Conservation (phyloP, 306 rosid species). For the Gastrolobium bilobum region DNA sequence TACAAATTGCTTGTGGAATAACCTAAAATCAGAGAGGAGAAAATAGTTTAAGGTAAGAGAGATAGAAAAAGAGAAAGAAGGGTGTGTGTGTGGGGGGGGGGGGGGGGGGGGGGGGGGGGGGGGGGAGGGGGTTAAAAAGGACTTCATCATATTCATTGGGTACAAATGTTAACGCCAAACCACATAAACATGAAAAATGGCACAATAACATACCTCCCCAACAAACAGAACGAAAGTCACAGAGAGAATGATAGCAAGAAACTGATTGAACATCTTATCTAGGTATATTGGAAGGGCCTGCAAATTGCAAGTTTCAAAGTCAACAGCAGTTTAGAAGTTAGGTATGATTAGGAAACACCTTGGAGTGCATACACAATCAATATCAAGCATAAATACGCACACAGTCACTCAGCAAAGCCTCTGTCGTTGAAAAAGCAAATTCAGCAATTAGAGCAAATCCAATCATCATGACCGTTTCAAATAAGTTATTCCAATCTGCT, state of each 20-base stretch:
- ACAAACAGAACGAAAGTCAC: slow-evolving; percentile 90
- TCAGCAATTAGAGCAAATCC: slow-evolving; percentile 20
- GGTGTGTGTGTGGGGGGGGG: no score
- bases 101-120: no score
- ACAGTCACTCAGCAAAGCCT: slow-evolving; percentile 8
- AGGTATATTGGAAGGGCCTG: slow-evolving; percentile 97
- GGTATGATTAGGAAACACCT: slow-evolving; percentile 17
- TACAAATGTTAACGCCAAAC: no score
- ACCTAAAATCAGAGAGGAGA: slow-evolving; percentile 63
- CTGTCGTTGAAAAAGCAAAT: slow-evolving; percentile 2
- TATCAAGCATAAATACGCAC: not conserved
- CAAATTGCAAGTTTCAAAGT: slow-evolving; percentile 53
- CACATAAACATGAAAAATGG: not conserved
- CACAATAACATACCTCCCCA: slow-evolving; percentile 74
- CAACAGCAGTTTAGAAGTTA: slow-evolving; percentile 44
- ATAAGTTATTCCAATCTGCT: slow-evolving; percentile 12
- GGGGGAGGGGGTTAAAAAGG: no score
- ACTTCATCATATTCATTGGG: no score
- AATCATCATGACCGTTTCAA: slow-evolving; percentile 21
- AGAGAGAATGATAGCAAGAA: slow-evolving; percentile 87
- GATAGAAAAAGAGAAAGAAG: not conserved
- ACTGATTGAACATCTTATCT: slow-evolving; percentile 91
- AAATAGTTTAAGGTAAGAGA: not conserved
- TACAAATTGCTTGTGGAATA: slow-evolving; percentile 96
- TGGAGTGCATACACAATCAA: slow-evolving; percentile 1